Base-by-base conservation (phyloP, 179 eudicot species). In the Drosera spatulata region DNA sequence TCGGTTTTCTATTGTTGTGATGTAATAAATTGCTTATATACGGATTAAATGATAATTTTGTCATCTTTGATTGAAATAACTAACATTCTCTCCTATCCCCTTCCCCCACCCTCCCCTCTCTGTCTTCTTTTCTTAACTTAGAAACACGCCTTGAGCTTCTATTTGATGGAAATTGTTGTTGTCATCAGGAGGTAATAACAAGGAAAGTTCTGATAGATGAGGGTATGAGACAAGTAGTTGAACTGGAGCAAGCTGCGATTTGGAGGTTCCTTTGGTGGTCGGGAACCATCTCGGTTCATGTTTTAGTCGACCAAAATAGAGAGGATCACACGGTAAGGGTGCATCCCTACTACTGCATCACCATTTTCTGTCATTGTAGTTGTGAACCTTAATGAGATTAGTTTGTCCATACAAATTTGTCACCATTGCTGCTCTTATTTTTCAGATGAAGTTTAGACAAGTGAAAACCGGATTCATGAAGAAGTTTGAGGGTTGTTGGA, bases 221-320 rank as follows among this genome's bases (percentile, higher is more conserved):
- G 53, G 99, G 97, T 14, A 69, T 60, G 22, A 85, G 99, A 72
- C 96, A 94, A 71, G 87, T 91, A 53, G 99, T 94, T 44, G 97
- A 94, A 61, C 61, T 94, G 63, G 97, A 91, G 61, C 97, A 94
- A 82, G 96, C 99, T 43, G 99, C 97, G 62, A 76, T 87, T 7
- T 94, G 99, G 99, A 83, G 65, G 73, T 94, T 94, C 69, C 95
- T 94, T 50, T 94, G 96, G 97, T 94, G 85, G 96, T 90, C 99
- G 6, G 99, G 99, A 60, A 84, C 97, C 22, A 80, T 94, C 61
- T 71, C 97, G 4, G 97, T 94, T 64, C 94, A 90, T 75, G 96
- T 94, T 52, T 64, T 90, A 58, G 95, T 93, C 4, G 99, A 93
- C 70, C 99, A 93, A 59, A 93, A 86, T 80, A 75, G 99, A 78